Evolutionary conservation across 345 rosid genomes (phyloP), one percentile per base, ranked within the genome.

Genomic region (Eucalyptus albens): DNA sequence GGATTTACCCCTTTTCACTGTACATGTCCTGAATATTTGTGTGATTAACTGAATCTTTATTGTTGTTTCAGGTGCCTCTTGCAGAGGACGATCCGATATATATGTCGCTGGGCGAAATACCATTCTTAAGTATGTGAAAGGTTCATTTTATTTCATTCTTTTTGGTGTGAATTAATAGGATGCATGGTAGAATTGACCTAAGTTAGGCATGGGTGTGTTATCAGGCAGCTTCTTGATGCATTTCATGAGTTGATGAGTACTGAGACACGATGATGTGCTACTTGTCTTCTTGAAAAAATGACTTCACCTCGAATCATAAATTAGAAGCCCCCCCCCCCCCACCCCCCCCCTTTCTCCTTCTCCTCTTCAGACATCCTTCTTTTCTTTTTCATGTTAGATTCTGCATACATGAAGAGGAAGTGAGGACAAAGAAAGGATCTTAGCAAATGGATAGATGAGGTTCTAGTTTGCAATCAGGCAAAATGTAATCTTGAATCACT

Each of bases 51-150:
- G 72, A 85, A 80, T 88, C 87, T 88, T n/a, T 37, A 62, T 88
- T 86, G 56, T 88, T 65, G 69, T 93, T 93, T 92, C 94, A 96
- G 98, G 98, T 93, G 88, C 88, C 94, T 90, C 94, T 96, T 82
- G 96, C 91, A 49, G 98, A 96, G 89, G 99, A 98, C 91, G 99
- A 98, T 91, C 93, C 98, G 0, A 98, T 98, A 88, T 98, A 97
- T 92, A 98, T 96, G 97, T 98, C 99, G 88, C 94, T 98, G 16
- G 99, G 96, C 53, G 99, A 98, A 95, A 97, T 98, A 94, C 98
- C 99, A 87, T 91, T 97, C 85, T 85, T 90, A 88, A 86, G 91
- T 90, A 90, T 19, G 89, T 87, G 24, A 27, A n/a, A 88, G 50
- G 29, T 72, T 87, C 86, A 88, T 42, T 77, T 77, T 77, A 40